Base-by-base conservation (phyloP, 2,329 filamentous ascomycete genomes). In the Colletotrichum navitas region DNA sequence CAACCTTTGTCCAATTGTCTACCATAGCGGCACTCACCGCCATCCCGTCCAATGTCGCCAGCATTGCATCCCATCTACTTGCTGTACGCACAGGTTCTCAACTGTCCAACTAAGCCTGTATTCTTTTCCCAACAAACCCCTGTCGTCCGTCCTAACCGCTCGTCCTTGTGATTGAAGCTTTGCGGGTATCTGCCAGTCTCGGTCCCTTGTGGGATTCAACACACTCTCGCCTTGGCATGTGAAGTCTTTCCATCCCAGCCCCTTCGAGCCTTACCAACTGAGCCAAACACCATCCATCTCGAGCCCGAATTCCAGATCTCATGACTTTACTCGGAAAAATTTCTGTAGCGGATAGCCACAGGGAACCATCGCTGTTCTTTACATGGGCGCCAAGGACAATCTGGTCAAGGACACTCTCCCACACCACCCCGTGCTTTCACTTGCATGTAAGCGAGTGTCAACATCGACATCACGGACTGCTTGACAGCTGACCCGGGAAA, bases 31-130 rank as follows among this genome's bases (percentile, higher is more conserved):
- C 45, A 32, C 54, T 55, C 68, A 55, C 65, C 59, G 59, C 65
- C 59, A 65, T 55, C 59, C 66, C 65, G 54, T 71, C 69, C 54
- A 26, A 71, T 68, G 65, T 71, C 64, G 64, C 59, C 65, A 63
- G 64, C 64, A 59, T 41, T 54, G 52, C 61, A 68, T 58, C 58
- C 36, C 59, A 51, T 68, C 64, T 55, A 51, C 34, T 67, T 67
- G 2, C 41, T 36, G 26, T 36, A 45, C 5, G 26, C 49, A 14
- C 39, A 63, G 34, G 26, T 51, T 36, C 45, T 52, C 26, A 32
- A 41, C 24, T 52, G 26, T 45, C 24, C 43, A 11, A 24, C 10
- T 43, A n/a, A 21, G 51, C 21, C 29, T 51, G 29, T 16, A 39
- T 41, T 41, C 52, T 34, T 43, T 58, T 68, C 41, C 49, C 51